Conservation (phyloP, 1,284 basidiomycete genomes). For the Ustanciosporium gigantosporum region DNA sequence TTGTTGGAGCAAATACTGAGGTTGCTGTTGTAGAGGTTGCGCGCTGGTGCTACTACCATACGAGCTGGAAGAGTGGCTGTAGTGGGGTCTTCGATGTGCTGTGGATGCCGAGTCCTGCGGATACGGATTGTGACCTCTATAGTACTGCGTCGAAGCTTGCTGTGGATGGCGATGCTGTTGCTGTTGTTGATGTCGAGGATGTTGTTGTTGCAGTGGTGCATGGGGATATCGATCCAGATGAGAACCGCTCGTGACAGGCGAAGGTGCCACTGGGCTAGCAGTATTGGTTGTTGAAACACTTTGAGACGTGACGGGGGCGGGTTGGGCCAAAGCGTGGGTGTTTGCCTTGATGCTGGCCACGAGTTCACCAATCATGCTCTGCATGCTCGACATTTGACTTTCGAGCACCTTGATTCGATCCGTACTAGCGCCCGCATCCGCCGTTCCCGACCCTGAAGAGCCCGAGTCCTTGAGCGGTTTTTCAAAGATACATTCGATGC, state of each 20-base stretch:
- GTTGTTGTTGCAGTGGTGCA: slow-evolving; percentile 11
- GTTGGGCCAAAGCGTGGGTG: slow-evolving; percentile 18
- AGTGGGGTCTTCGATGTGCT: slow-evolving; percentile 3
- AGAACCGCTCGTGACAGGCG: too few relatives aligned
- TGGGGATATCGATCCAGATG: slow-evolving; percentile 1
- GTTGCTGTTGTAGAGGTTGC: slow-evolving; percentile 7
- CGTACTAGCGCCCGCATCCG: slow-evolving; percentile 65
- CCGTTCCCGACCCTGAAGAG: background rate
- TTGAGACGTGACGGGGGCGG: too few relatives aligned
- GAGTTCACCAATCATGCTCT: slow-evolving; percentile 36
- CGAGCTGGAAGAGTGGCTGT: slow-evolving; percentile 6
- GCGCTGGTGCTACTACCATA: slow-evolving; percentile 1
- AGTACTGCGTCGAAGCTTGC: slow-evolving; percentile 1
- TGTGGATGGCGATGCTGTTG: slow-evolving; percentile 15
- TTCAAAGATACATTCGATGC: slow-evolving; percentile 83
- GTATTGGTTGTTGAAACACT: too few relatives aligned
- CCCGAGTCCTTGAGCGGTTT: slow-evolving; percentile 81
- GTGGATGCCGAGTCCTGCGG: background rate
- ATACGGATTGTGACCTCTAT: slow-evolving; percentile 3
- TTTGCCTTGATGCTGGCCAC: slow-evolving; percentile 34
- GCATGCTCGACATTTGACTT: slow-evolving; percentile 31
- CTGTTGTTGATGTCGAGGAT: too few relatives aligned
- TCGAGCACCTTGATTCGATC: slow-evolving; percentile 25
- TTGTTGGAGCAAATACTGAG: slow-evolving; percentile 22
- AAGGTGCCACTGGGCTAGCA: too few relatives aligned